A percentile compares a stretch with the other conserved stretches of the same genome.
Evolutionary conservation across 1,284 basidiomycete genomes (phyloP).

Genomic region (Puccinia sorghi): DNA sequence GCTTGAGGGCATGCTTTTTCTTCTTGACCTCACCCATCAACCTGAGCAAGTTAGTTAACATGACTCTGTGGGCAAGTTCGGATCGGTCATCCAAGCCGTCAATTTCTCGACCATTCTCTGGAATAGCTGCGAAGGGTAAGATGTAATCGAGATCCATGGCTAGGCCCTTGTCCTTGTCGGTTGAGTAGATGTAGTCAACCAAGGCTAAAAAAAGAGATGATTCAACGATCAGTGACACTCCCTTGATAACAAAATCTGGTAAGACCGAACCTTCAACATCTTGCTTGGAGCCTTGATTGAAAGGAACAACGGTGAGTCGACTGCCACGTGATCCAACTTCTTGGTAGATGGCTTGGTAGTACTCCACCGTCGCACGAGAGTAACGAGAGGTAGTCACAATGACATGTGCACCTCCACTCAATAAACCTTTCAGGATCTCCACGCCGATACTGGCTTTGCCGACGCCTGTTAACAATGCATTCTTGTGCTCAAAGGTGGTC

Average conservation of each 20-base stretch:
- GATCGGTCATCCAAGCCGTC: conserved; percentile 95
- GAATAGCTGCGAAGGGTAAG: conserved; percentile 94
- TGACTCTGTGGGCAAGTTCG: conserved; percentile 95
- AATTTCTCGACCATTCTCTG: conserved; percentile 97
- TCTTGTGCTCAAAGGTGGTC: conserved; percentile 97
- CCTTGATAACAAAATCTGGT: background rate
- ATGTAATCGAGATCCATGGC: conserved; percentile 97
- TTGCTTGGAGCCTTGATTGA: conserved; percentile 97
- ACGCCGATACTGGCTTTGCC: conserved; percentile 97
- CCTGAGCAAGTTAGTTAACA: conserved; percentile 83
- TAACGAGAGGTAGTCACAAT: conserved; percentile 96
- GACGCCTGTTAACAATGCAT: conserved; percentile 93
- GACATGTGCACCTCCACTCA: conserved; percentile 93
- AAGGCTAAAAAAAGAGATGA: conserved; percentile 63
- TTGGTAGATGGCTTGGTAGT: conserved; percentile 98
- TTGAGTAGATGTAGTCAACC: conserved; percentile 96
- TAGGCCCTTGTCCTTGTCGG: conserved; percentile 63
- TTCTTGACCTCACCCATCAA: conserved; percentile 94
- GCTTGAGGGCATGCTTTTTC: conserved; percentile 94
- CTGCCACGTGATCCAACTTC: conserved; percentile 91
- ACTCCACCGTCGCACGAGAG: conserved; percentile 89
- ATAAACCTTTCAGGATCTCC: conserved; percentile 92
- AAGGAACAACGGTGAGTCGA: conserved; percentile 92
- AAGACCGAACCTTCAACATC: conserved; percentile 70
- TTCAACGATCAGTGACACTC: background rate